phyloP scores from a whole-genome alignment of 345 rosid species.

The Moricandia moricandioides region DNA sequence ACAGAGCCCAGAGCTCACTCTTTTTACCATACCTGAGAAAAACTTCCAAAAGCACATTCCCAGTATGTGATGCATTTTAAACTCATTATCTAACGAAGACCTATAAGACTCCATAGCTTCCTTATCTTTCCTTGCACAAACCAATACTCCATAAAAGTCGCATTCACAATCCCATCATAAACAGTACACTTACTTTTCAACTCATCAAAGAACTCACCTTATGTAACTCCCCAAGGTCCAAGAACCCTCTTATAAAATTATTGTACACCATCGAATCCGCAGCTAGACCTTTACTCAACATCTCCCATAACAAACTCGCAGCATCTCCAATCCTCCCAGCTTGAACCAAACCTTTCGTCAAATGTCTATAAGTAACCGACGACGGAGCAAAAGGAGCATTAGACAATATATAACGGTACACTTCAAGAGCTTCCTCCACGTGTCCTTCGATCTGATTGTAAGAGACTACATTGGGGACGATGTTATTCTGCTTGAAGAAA shows the following conservation, averaged over 20 bases:
- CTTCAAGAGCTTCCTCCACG: constrained; percentile 65
- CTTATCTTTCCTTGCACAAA: constrained; percentile 79
- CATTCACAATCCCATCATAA: constrained; percentile 88
- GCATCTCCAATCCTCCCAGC: constrained; percentile 75
- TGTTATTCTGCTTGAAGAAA: too few relatives aligned
- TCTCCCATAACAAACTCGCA: constrained; percentile 73
- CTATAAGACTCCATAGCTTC: constrained; percentile 81
- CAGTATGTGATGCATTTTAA: constrained; percentile 74
- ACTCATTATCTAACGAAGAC: constrained; percentile 71
- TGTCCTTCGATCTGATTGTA: constrained; percentile 84
- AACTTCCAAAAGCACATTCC: constrained; percentile 81
- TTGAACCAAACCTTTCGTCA: constrained; percentile 86
- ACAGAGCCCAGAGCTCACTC: constrained; percentile 63
- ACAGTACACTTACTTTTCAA: constrained; percentile 72
- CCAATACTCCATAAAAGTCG: constrained; percentile 93
- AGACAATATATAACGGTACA: constrained; percentile 66
- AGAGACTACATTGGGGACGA: too few relatives aligned
- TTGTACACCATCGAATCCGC: constrained; percentile 87
- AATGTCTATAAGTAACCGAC: constrained; percentile 79
- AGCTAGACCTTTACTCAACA: constrained; percentile 84
- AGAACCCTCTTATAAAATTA: constrained; percentile 68
- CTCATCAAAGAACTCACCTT: constrained; percentile 90
- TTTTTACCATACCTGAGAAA: constrained; percentile 70
- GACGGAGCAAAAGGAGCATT: constrained; percentile 83
- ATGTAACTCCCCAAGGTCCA: constrained; percentile 71